phyloP scores from a whole-genome alignment of 768 basidiomycete species.

The Kwoniella dejecticola region DNA sequence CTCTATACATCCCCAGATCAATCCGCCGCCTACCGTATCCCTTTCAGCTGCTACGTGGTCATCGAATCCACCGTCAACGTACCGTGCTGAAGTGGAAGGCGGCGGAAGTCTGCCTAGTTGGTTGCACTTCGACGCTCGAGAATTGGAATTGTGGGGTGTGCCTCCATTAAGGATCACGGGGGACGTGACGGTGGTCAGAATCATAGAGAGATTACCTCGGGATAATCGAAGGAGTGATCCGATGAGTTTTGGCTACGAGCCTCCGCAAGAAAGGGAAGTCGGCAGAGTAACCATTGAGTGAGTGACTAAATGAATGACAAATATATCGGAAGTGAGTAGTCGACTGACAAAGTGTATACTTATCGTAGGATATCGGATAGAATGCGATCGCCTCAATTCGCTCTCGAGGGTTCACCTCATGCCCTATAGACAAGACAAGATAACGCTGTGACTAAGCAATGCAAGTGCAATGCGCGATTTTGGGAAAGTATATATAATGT shows the following conservation, averaged over 20 bases:
- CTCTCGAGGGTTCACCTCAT: constrained; percentile 45
- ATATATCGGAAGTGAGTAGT: neutral
- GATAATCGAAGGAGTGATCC: constrained; percentile 50
- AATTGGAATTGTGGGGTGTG: constrained; percentile 56
- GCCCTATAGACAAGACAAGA: constrained; percentile 28
- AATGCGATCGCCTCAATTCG: constrained; percentile 48
- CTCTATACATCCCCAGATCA: constrained; percentile 53
- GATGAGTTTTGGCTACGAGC: constrained; percentile 43
- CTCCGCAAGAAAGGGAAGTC: constrained; percentile 51
- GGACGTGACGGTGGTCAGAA: constrained; percentile 40
- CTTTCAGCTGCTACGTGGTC: constrained; percentile 54
- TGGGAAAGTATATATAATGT: constrained; percentile 4
- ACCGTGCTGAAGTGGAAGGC: constrained; percentile 48
- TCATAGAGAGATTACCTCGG: constrained; percentile 49
- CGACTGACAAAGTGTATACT: too few relatives aligned
- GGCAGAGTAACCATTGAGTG: constrained; percentile 52
- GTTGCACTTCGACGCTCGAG: constrained; percentile 54
- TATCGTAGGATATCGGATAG: constrained; percentile 45
- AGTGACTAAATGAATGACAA: constrained; percentile 18
- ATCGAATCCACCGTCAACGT: constrained; percentile 51
- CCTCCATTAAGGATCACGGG: constrained; percentile 40
- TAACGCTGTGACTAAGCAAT: neutral
- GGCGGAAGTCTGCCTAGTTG: constrained; percentile 48
- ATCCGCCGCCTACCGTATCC: constrained; percentile 52
- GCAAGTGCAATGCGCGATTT: neutral